phyloP scores from a whole-genome alignment of 1,284 basidiomycete species.

The Fomitiporia mediterranea region DNA sequence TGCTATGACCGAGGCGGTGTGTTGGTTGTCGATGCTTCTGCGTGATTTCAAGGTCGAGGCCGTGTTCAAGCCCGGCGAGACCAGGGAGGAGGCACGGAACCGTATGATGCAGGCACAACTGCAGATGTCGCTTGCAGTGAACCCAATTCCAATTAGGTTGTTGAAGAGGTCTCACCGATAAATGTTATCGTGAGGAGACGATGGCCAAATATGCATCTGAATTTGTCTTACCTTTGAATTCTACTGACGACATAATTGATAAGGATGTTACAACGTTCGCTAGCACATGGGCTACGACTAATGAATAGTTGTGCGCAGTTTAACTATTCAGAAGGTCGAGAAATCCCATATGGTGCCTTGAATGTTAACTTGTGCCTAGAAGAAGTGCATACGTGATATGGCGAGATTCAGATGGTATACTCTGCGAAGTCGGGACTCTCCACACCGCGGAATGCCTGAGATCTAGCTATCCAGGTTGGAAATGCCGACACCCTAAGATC shows the following conservation, averaged over 20 bases:
- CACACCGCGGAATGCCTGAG: neutral
- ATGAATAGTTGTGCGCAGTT: neutral
- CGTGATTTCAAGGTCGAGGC: conserved; percentile 49
- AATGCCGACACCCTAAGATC: neutral
- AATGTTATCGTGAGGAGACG: no score
- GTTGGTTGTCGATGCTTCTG: conserved; percentile 44
- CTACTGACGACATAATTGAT: no score
- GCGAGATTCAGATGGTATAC: neutral
- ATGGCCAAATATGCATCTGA: no score
- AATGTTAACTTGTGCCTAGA: neutral
- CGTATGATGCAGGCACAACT: conserved; percentile 40
- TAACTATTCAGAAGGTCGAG: neutral
- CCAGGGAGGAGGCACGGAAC: conserved; percentile 37
- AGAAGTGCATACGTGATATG: neutral
- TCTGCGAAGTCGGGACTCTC: neutral
- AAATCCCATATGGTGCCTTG: neutral
- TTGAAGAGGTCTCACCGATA: conserved; percentile 24
- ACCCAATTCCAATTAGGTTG: conserved; percentile 39
- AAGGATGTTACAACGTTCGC: conserved; percentile 22
- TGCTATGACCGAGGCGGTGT: conserved; percentile 46
- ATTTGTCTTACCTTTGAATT: no score
- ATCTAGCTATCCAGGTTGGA: neutral
- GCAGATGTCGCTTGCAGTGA: conserved; percentile 38
- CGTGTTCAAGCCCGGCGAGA: conserved; percentile 38
- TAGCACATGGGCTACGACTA: neutral